Evolutionary conservation across 805 yeast species (phyloP).

Genomic region (Candida loeiensis): DNA sequence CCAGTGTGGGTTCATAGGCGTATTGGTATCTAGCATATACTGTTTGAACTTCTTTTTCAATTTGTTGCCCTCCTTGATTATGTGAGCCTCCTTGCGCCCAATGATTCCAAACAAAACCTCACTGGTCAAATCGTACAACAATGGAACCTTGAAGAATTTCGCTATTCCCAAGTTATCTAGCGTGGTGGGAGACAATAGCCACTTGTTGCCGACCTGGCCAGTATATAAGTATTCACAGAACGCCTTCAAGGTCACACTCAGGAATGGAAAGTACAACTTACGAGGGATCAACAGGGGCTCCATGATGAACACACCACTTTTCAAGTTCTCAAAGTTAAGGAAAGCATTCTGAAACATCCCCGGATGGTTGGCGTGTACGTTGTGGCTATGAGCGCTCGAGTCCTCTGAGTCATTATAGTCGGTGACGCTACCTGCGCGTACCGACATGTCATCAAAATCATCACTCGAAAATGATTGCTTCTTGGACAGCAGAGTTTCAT

Average conservation of each 20-base stretch:
- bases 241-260: constrained; percentile 58
- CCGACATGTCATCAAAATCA: constrained; percentile 5
- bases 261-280: constrained; percentile 63
- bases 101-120: constrained; percentile 69
- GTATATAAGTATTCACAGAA: constrained; percentile 72
- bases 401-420: constrained; percentile 5
- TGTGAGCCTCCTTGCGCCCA: constrained; percentile 60
- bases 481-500: constrained; percentile 1
- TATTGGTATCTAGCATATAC: constrained; percentile 22
- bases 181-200: constrained; percentile 69
- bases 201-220: constrained; percentile 73
- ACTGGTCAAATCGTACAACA: constrained; percentile 63
- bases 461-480: constrained; percentile 7
- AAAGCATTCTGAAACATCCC: constrained; percentile 20
- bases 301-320: constrained; percentile 33
- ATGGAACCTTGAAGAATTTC: constrained; percentile 64
- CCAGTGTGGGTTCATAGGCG: constrained; percentile 21
- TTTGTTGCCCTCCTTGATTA: constrained; percentile 38
- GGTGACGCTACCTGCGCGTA: constrained; percentile 3
- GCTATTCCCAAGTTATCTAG: constrained; percentile 61
- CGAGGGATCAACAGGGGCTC: constrained; percentile 69
- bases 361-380: not conserved
- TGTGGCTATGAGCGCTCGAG: constrained; percentile 1
- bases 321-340: constrained; percentile 32
- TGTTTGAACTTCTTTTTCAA: constrained; percentile 28